phyloP scores from a whole-genome alignment of 164 flowering plant genomes.

The Sextonia rubra region DNA sequence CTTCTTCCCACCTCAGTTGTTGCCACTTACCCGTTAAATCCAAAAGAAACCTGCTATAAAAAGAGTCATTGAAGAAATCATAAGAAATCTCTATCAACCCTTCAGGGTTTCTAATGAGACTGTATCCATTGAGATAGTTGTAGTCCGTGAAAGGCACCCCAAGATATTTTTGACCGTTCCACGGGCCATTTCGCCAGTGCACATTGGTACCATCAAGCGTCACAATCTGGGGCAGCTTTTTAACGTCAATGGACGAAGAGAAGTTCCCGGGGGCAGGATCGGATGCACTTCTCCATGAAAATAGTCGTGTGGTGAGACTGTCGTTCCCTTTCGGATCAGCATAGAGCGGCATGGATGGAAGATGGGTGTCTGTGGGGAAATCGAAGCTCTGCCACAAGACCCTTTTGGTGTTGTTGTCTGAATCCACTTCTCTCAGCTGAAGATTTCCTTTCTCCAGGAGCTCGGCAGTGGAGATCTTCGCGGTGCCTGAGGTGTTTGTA shows the following conservation, averaged over 20 bases:
- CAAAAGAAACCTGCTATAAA: neutral
- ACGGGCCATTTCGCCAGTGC: neutral
- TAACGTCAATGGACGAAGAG: neutral
- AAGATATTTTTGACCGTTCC: neutral
- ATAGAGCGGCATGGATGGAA: constrained; percentile 31
- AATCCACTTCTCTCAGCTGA: constrained; percentile 19
- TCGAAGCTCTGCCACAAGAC: constrained; percentile 13
- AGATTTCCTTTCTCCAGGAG: constrained; percentile 45
- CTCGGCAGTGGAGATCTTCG: constrained; percentile 16
- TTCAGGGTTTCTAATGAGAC: neutral
- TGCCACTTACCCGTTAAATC: neutral
- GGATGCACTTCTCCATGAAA: constrained; percentile 6
- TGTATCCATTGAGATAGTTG: neutral
- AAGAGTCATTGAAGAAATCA: neutral
- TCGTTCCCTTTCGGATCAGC: constrained; percentile 7
- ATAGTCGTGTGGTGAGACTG: constrained; percentile 1
- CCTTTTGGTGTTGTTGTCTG: neutral
- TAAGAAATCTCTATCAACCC: neutral
- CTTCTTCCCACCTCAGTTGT: neutral
- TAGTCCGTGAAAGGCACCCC: neutral
- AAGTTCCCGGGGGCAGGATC: neutral
- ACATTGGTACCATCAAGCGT: neutral
- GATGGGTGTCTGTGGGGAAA: constrained; percentile 19
- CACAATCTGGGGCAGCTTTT: neutral
- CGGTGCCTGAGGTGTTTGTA: neutral